These are phyloP conservation scores for Solanum piurae DNA, from an alignment of 257 asterid genomes.

Conservation along the genomic window DNA sequence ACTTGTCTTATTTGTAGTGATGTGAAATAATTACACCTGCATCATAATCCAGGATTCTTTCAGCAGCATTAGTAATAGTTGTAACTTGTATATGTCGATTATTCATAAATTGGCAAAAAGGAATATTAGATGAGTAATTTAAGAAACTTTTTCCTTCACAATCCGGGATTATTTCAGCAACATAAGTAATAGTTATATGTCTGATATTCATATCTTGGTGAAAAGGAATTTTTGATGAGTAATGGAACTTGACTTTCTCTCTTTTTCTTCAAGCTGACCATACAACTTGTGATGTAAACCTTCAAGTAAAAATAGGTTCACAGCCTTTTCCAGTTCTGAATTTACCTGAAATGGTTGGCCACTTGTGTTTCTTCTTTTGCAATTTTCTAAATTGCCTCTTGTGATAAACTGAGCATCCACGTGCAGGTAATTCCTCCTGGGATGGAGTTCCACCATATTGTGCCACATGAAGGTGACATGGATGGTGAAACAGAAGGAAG, in stretches of 20 bases:
- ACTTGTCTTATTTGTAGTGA: neutral
- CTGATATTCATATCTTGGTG: neutral
- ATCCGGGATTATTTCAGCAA: neutral
- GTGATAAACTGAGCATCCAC: conserved; percentile 13
- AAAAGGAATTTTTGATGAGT: neutral
- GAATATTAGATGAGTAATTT: neutral
- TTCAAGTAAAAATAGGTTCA: neutral
- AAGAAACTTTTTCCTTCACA: neutral
- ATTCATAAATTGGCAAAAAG: neutral
- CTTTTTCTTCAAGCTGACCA: neutral
- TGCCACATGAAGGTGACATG: conserved; percentile 89
- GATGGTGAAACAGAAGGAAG: conserved; percentile 70
- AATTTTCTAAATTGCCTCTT: neutral
- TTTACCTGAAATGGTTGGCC: neutral
- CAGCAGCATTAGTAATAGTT: neutral
- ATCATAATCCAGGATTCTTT: neutral
- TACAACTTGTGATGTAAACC: neutral
- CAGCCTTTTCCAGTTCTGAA: neutral
- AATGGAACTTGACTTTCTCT: neutral
- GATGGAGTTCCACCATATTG: conserved; percentile 96
- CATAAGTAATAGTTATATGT: neutral
- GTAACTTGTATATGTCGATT: neutral
- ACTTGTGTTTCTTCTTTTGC: neutral
- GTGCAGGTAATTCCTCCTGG: conserved; percentile 97
- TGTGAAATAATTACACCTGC: neutral